phyloP scores from a whole-genome alignment of 371 early-diverging fungal genomes.

The Actinomortierella wolfii region DNA sequence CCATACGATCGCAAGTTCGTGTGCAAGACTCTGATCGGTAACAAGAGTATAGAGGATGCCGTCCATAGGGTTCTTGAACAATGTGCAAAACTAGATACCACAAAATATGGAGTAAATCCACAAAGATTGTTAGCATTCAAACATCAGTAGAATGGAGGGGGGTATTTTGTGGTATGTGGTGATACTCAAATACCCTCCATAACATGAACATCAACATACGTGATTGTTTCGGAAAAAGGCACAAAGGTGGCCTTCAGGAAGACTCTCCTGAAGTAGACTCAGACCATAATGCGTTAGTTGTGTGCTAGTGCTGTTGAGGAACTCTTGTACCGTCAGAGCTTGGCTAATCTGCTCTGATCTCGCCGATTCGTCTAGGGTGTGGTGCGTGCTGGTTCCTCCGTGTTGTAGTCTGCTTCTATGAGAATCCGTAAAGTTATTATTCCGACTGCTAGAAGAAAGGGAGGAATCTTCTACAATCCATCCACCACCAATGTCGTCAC shows the following conservation, averaged over 20 bases:
- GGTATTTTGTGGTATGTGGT: constrained; percentile 1
- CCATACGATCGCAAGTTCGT: constrained; percentile 72
- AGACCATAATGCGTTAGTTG: constrained; percentile 88
- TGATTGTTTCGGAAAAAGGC: constrained; percentile 95
- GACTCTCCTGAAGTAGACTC: constrained; percentile 58
- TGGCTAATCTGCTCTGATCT: not conserved
- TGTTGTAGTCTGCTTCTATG: too few relatives aligned
- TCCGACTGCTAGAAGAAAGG: not conserved
- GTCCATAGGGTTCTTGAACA: constrained; percentile 68
- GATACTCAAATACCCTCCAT: not conserved
- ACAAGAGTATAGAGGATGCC: constrained; percentile 78
- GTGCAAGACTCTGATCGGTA: constrained; percentile 84
- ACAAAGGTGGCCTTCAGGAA: constrained; percentile 66
- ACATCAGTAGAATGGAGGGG: not conserved
- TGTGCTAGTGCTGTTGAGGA: constrained; percentile 76
- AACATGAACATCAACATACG: constrained; percentile 46
- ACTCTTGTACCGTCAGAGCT: constrained; percentile 64
- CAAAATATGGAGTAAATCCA: not conserved
- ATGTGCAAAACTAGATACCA: constrained; percentile 72
- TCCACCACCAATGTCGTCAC: constrained; percentile 58
- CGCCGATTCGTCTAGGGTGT: too few relatives aligned
- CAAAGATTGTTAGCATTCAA: not conserved
- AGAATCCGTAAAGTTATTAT: too few relatives aligned
- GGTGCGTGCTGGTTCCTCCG: too few relatives aligned
- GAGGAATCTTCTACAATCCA: constrained; percentile 39